These are phyloP conservation scores for Suhomyces kunorum DNA, from an alignment of 1,139 yeast species.

Conservation along the genomic window DNA sequence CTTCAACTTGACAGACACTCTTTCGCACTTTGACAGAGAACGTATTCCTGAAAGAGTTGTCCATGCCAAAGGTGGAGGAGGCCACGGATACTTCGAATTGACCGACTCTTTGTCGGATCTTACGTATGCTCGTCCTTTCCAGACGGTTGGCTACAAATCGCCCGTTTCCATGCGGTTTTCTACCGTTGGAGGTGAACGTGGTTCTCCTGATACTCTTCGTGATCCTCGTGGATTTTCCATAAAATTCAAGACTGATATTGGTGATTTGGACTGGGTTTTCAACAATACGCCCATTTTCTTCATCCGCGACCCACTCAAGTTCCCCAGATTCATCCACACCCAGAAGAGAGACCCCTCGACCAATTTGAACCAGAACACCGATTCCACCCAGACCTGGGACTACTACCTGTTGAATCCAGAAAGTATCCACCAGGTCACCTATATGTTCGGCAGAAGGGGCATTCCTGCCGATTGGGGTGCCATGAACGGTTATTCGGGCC, in stretches of 20 bases:
- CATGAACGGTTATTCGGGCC: constrained; percentile 75
- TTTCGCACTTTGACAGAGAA: constrained; percentile 64
- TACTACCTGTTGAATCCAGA: constrained; percentile 62
- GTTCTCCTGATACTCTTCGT: constrained; percentile 57
- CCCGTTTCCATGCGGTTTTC: constrained; percentile 53
- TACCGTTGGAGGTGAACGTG: constrained; percentile 62
- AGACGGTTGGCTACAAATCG: constrained; percentile 50
- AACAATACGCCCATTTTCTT: constrained; percentile 63
- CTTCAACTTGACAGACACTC: constrained; percentile 52
- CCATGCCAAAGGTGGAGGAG: constrained; percentile 68
- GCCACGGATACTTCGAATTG: constrained; percentile 59
- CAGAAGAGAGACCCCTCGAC: constrained; percentile 81
- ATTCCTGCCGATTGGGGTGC: constrained; percentile 65
- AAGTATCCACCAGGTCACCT: constrained; percentile 63
- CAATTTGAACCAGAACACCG: constrained; percentile 58
- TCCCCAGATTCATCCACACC: constrained; percentile 59
- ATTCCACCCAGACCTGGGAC: constrained; percentile 73
- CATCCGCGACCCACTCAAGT: constrained; percentile 59
- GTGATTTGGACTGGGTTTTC: constrained; percentile 62
- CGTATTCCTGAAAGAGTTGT: constrained; percentile 66
- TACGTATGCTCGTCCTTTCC: constrained; percentile 51
- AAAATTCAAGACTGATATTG: constrained; percentile 59
- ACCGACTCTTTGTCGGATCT: constrained; percentile 57
- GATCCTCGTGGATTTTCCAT: constrained; percentile 63
- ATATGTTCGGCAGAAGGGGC: constrained; percentile 67